These are phyloP conservation scores for Fraxinus angustifolia DNA, from an alignment of 305 asterid genomes.

Conservation along the genomic window DNA sequence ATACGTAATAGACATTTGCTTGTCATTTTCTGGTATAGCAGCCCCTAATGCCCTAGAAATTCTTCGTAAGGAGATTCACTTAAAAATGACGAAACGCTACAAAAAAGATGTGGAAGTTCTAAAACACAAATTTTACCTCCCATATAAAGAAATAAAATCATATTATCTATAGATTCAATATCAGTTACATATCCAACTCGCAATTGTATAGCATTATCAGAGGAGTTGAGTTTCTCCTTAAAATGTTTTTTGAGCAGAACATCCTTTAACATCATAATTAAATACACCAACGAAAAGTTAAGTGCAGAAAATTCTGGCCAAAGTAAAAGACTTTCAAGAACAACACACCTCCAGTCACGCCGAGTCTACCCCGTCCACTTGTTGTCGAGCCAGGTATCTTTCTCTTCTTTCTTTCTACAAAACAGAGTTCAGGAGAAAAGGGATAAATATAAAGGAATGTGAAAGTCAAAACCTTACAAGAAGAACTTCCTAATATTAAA, in stretches of 20 bases:
- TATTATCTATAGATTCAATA: background rate
- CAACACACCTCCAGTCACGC: constrained; percentile 36
- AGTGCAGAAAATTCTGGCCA: constrained; percentile 24
- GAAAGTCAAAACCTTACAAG: background rate
- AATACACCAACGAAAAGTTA: constrained; percentile 32
- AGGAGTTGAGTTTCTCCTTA: constrained; percentile 22
- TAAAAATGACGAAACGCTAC: background rate
- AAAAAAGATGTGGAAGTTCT: background rate
- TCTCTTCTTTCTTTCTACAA: constrained; percentile 93
- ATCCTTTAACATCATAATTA: constrained; percentile 31
- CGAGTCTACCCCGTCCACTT: constrained; percentile 75
- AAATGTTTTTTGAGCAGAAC: background rate
- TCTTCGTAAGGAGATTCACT: background rate
- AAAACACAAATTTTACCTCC: background rate
- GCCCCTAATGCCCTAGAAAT: background rate
- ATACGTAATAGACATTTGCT: background rate
- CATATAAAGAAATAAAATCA: background rate
- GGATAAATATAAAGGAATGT: background rate
- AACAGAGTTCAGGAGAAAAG: background rate
- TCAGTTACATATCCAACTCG: constrained; percentile 25
- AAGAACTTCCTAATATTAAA: background rate
- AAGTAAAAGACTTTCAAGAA: constrained; percentile 15
- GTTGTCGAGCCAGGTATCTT: constrained; percentile 87
- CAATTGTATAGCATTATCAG: constrained; percentile 12
- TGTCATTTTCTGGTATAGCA: background rate